A percentile compares a stretch with the other conserved stretches of the same genome.
Conservation (phyloP, 352 stramenopile species). For the Pythium biforme region DNA sequence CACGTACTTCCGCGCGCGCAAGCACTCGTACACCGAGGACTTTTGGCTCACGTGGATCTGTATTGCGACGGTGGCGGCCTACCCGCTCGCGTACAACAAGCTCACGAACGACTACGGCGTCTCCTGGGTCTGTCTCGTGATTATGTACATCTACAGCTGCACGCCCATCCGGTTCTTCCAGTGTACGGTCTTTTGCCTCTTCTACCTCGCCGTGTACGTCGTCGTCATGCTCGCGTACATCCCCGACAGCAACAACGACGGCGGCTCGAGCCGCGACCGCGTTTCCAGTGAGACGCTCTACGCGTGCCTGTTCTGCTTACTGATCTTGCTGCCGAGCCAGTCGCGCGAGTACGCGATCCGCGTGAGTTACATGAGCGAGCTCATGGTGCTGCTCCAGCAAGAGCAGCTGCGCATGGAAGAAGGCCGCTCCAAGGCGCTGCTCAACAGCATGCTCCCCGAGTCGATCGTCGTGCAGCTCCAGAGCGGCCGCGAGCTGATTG, state of each 20-base stretch:
- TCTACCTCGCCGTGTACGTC: constrained; percentile 67
- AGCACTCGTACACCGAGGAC: constrained; percentile 57
- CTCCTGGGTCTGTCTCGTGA: constrained; percentile 77
- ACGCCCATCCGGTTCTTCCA: constrained; percentile 80
- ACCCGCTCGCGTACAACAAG: constrained; percentile 82
- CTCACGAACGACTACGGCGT: constrained; percentile 80
- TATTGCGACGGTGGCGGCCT: constrained; percentile 53
- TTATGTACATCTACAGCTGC: constrained; percentile 87
- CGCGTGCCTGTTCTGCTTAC: constrained; percentile 73
- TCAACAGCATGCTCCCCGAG: constrained; percentile 84
- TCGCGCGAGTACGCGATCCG: constrained; percentile 79
- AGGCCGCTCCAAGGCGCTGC: constrained; percentile 67
- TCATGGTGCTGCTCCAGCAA: constrained; percentile 80
- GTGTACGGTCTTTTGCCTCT: constrained; percentile 66
- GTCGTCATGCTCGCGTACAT: constrained; percentile 71
- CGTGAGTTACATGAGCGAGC: constrained; percentile 83
- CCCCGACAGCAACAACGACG: constrained; percentile 32
- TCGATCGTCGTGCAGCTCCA: constrained; percentile 76
- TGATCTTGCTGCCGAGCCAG: constrained; percentile 77
- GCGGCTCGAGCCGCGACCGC: constrained; percentile 30
- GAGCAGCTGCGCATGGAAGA: constrained; percentile 83
- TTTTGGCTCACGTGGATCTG: constrained; percentile 75
- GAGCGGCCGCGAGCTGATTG: constrained; percentile 77
- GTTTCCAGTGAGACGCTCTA: constrained; percentile 81
- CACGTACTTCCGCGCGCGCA: constrained; percentile 66